Base-by-base conservation (phyloP, 352 stramenopile species). In the Pythium chondricola region DNA sequence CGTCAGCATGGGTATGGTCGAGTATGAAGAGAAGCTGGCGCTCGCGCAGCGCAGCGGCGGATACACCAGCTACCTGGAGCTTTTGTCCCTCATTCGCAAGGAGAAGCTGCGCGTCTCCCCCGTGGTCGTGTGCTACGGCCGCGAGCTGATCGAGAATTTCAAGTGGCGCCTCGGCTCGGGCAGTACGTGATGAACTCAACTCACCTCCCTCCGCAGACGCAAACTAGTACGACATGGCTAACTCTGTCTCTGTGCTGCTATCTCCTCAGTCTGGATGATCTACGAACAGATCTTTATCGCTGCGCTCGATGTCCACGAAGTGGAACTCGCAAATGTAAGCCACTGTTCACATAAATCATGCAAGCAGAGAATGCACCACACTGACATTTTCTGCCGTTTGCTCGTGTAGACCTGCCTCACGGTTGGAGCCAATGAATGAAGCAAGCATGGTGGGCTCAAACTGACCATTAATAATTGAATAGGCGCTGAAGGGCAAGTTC, bases 281-380 rank as follows among this genome's bases (percentile, higher is more conserved):
- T 67, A 71, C 48, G 67, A 77, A 41, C 67, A 74, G 33, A 56
- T 67, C 10, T 54, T 77, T 18, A 46, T 77, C 22, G 67, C 67
- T 0, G 63, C 67, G 17, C 40, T 77, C 22, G 67, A 77, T 44
- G 41, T 61, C 21, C 35, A 69, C 50, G 64, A 74, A 2, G 40
- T 51, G 18, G 47, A 50, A 31, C 27, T 71, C 10, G 56, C 52
- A 2, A 49, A 77, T 42, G 38, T 56, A 17, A 49, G 39, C n/a
- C n/a, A n/a, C n/a, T n/a, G n/a, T n/a, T n/a, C n/a, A n/a, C n/a
- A n/a, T n/a, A n/a, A n/a, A n/a, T n/a, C n/a, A n/a, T n/a, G n/a
- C n/a, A n/a, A n/a, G n/a, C n/a, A n/a, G n/a, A n/a, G n/a, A n/a
- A n/a, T n/a, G n/a, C n/a, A n/a, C n/a, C n/a, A n/a, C n/a, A n/a